Percentiles rank a stretch among this genome's conserved stretches.
Conservation (phyloP, 2,329 filamentous ascomycete species). For the Westerdykella sp. region DNA sequence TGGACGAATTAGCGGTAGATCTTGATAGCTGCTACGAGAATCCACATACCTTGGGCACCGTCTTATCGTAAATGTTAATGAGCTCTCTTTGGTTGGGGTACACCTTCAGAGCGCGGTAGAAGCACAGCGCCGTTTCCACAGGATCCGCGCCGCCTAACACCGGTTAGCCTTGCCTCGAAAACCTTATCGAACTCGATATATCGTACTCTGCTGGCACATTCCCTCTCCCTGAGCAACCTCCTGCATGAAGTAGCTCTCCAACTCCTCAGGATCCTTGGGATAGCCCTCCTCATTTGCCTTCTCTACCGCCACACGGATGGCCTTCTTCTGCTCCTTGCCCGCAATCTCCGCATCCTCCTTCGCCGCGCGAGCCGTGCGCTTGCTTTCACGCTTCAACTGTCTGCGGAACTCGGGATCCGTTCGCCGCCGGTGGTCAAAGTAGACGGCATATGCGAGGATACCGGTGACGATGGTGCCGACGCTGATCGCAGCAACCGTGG, state of each 20-base stretch:
- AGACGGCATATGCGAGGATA: conserved; percentile 57
- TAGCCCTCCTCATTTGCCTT: conserved; percentile 87
- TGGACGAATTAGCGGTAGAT: conserved; percentile 10
- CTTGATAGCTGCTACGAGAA: neutral
- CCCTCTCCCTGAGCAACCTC: conserved; percentile 85
- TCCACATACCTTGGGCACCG: conserved; percentile 74
- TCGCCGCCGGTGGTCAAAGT: conserved; percentile 61
- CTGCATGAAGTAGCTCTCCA: conserved; percentile 93
- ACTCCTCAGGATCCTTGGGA: conserved; percentile 83
- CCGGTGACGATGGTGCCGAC: conserved; percentile 55
- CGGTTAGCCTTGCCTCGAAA: conserved; percentile 10
- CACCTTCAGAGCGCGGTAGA: conserved; percentile 98
- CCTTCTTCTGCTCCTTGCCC: conserved; percentile 61
- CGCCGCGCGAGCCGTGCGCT: conserved; percentile 62
- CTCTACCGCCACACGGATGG: conserved; percentile 69
- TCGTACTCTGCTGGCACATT: conserved; percentile 70
- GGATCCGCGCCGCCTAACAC: conserved; percentile 56
- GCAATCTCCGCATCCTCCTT: conserved; percentile 66
- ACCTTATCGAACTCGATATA: neutral
- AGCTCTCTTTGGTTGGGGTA: conserved; percentile 90
- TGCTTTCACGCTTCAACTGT: conserved; percentile 65
- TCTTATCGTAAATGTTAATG: conserved; percentile 97
- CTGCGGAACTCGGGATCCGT: conserved; percentile 59
- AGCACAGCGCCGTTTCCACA: conserved; percentile 83
- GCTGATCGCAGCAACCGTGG: conserved; percentile 53